Evolutionary conservation across 2,329 filamentous ascomycete genomes (phyloP), one percentile per base, ranked within the genome.

Genomic region (Colletotrichum trifolii): DNA sequence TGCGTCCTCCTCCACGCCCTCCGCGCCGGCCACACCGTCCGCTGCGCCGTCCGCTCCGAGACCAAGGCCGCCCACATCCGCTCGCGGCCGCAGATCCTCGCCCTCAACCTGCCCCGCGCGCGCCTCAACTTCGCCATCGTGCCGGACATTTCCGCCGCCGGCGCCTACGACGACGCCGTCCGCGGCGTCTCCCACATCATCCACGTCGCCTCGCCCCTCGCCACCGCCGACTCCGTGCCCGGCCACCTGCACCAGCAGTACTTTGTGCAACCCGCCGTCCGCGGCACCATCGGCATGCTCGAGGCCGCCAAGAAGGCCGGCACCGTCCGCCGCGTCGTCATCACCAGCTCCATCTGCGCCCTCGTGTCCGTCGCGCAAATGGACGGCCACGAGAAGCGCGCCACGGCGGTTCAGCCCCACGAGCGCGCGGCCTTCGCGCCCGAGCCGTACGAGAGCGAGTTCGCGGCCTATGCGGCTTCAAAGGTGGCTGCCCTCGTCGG

Each of bases 141-240:
- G 1, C 76, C 78, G 1, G 78, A 82, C 38, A 74, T 82, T 38
- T 71, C 74, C 0, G 69, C 68, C 10, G 69, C 73, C 1, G 74
- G 74, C 17, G 80, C 80, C 6, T 82, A 79, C 56, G 77, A 81
- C 43, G 74, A 78, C n/a, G 79, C 78, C n/a, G 73, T 80, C 60
- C 69, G 76, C 43, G 80, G 74, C 8, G 77, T 79, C 45, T 73
- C 73, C 12, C 77, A 76, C 64, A 73, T 83, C 46, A 71, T 79
- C 39, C 74, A 76, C 65, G 43, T 71, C 7, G 74, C 74, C 1
- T 73, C 78, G 1, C 70, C 76, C 61, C 52, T 69, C 8, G 69
- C 73, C 52, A 72, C 64, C 1, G 60, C 60, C 34, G 48, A 66
- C 92, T 79, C 89, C 91, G 71, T 85, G 89, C 73, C 87, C 88